These are phyloP conservation scores for Quercus lobata DNA, from an alignment of 331 rosid species.

Conservation along the genomic window DNA sequence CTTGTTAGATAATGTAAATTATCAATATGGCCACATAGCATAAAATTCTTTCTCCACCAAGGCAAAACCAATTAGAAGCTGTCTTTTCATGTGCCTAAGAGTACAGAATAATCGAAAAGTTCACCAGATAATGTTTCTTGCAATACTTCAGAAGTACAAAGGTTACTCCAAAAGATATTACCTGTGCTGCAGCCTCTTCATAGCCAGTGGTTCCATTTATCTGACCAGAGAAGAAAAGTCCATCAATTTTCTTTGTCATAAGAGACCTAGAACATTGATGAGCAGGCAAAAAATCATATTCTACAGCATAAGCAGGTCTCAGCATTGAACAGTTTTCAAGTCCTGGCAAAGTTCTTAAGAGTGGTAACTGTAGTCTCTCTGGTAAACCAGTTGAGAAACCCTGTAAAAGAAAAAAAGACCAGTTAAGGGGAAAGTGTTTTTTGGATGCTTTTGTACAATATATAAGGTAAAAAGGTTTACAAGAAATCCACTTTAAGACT, in stretches of 20 bases:
- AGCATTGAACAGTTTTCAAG: conserved; percentile 96
- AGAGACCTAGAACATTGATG: conserved; percentile 89
- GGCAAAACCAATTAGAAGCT: neutral
- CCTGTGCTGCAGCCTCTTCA: conserved; percentile 99
- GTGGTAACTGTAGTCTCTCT: conserved; percentile 86
- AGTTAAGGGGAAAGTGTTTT: neutral
- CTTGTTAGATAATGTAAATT: conserved; percentile 10
- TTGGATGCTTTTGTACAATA: conserved; percentile 1
- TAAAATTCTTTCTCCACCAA: conserved; percentile 1
- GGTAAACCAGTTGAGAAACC: conserved; percentile 99
- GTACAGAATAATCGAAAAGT: neutral
- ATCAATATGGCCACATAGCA: conserved; percentile 10
- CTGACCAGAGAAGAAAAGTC: conserved; percentile 98
- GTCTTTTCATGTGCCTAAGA: neutral
- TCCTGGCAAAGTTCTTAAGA: conserved; percentile 96
- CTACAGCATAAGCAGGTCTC: conserved; percentile 99
- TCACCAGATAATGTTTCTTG: neutral
- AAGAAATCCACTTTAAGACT: conserved; percentile 11
- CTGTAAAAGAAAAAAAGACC: conserved; percentile 37
- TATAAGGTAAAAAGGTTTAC: neutral
- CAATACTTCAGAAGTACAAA: conserved; percentile 1
- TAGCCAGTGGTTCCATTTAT: conserved; percentile 98
- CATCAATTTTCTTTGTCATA: conserved; percentile 90
- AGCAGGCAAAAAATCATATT: conserved; percentile 94
- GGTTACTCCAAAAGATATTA: conserved; percentile 18